phyloP scores from a whole-genome alignment of 345 rosid species.

The Salix koriyanagi region DNA sequence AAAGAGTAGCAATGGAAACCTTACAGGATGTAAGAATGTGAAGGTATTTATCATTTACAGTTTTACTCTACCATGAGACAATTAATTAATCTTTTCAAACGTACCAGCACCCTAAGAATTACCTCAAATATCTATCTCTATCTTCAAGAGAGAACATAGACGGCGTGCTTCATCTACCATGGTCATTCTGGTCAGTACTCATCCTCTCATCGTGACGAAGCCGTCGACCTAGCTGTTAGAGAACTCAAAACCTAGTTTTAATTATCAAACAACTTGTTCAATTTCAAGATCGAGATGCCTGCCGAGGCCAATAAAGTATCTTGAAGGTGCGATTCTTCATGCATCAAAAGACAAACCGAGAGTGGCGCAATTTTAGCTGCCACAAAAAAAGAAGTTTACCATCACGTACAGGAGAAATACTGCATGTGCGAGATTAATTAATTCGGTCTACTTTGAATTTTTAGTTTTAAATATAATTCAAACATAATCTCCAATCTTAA shows the following conservation, averaged over 20 bases:
- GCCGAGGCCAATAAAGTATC: too few species aligned
- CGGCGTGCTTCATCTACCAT: neutral
- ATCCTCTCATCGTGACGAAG: neutral
- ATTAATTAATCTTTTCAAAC: too few species aligned
- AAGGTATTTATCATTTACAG: too few species aligned
- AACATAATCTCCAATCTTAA: neutral
- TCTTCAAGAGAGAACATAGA: too few species aligned
- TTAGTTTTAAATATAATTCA: neutral
- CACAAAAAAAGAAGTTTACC: neutral
- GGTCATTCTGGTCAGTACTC: neutral
- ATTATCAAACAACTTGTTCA: too few species aligned
- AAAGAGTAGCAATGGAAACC: neutral
- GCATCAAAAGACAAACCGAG: slow-evolving; percentile 10
- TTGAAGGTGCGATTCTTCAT: neutral
- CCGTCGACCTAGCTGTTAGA: neutral
- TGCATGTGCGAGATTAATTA: neutral
- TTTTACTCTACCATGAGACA: too few species aligned
- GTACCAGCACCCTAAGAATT: too few species aligned
- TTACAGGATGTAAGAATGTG: too few species aligned
- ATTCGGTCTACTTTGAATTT: neutral
- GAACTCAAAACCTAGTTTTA: neutral
- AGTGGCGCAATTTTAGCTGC: slow-evolving; percentile 14
- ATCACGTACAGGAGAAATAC: slow-evolving; percentile 1
- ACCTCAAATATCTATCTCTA: too few species aligned
- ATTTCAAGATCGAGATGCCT: too few species aligned